Base-by-base conservation (phyloP, 805 yeast species). In the Isabelozyma rhagii region DNA sequence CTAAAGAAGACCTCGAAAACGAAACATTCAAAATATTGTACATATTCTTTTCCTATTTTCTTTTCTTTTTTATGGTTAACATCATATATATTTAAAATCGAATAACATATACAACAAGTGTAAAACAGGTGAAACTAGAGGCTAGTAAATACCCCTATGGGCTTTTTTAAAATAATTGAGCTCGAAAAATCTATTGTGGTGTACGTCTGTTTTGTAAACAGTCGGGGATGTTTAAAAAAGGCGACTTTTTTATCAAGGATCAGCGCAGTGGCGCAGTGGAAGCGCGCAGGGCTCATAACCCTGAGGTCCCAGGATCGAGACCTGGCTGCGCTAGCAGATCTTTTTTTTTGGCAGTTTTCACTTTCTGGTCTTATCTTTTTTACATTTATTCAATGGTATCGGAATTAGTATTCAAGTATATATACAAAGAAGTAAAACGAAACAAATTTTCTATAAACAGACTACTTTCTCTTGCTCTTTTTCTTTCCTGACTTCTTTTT, bases 241-340 rank as follows among this genome's bases (percentile, higher is more conserved):
- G 25, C 25, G 5, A 21, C 6, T 6, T 21, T 21, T 31, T 31
- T 31, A 4, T 13, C n/a, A 4, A 31, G 17, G 43, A 39, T 11
- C 18, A 87, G 94, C 94, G 91, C 87, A 87, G 91, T 87, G 93
- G 93, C 93, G 94, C 93, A 87, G 94, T 85, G 94, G 96, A 87
- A 87, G 93, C 94, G 94, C 93, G 93, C 93, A 85, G 94, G 94
- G 96, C 96, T 87, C 96, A 87, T 87, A 87, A 87, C 96, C 93
- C 94, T 87, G 93, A 87, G 85, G 93, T 86, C 96, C 91, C 82
- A 76, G 91, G 96, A 87, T 87, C 94, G 94, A 87, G 86, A 87
- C 94, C 89, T 75, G 81, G 89, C 89, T 86, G 87, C 89, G 94
- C 94, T 87, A 86, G 39, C 56, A 65, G 66, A 71, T 74, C 48